Base-by-base conservation (phyloP, 805 yeast genomes). In the Sugiyamaella qingdaonensis region DNA sequence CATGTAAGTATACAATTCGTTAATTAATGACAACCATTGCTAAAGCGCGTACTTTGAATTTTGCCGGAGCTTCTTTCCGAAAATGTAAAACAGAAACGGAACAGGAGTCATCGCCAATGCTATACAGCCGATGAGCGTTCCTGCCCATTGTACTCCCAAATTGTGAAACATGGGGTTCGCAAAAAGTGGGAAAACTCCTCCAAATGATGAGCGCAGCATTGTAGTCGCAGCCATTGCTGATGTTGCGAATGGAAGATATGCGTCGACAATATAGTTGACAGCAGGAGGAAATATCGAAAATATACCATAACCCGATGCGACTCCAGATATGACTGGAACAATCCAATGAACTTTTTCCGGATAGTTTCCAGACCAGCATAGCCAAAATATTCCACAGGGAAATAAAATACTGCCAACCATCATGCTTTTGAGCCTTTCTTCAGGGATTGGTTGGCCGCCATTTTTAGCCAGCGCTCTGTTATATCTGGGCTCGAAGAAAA, bases 341-440 rank as follows among this genome's bases (percentile, higher is more conserved):
- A 82, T 84, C 90, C 91, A 89, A 65, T 85, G 96, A 41, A 87
- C 80, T 46, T 70, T 70, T 34, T 83, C 68, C 46, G 79, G 84
- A 68, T 83, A 89, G 58, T 81, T 78, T 66, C 96, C 96, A 10
- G 90, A 73, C 96, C 96, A 89, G 55, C 87, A 80, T 68, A 89
- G 76, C 95, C 95, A 86, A 64, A 89, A 75, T 58, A 89, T 73
- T 50, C 96, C 96, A 48, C 80, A 73, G 29, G 94, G 85, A 73
- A 89, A 88, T 10, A 78, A 65, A 51, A 86, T 58, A 29, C 84
- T 81, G 31, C 95, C 90, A 41, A 77, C 66, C 69, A 88, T 78
- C 85, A 89, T 80, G 34, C 91, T 82, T 18, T 82, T 80, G 53
- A 89, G 74, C 69, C 96, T 81, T 37, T 82, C 85, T 68, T 89